Evolutionary conservation across 805 yeast genomes (phyloP), one percentile per base, ranked within the genome.

Genomic region (Saturnispora mendoncae): DNA sequence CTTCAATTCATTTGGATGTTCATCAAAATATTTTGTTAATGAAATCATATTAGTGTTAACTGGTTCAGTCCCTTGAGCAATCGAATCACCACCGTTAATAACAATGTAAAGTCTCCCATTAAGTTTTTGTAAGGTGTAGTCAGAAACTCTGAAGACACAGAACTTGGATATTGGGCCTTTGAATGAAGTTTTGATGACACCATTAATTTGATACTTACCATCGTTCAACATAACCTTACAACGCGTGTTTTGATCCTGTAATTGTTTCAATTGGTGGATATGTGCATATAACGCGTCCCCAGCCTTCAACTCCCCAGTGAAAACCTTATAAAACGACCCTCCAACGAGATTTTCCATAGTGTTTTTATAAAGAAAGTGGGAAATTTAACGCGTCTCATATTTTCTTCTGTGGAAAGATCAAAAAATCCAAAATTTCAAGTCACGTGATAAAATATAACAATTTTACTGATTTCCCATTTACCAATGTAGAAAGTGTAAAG

Each of bases 1-100:
- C 15, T 40, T 40, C 24, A 40, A 19, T 21, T 34, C 35, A 28
- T 70, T 72, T 3, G 84, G 82, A 57, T 80, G 77, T 13, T 64
- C 66, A 29, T 62, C 67, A 49, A 76, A 74, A 54, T 79, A 80
- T 17, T 69, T 71, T 54, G 80, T 86, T 30, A 80, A 34, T 34
- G 45, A 50, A 20, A 43, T 46, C 24, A 46, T 51, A 29, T 38
- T 29, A 21, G 43, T 41, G 27, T 38, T 43, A 4, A 20, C 14
- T 12, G 51, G 47, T 35, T 55, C 68, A 57, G 49, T 64, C 59
- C 53, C 70, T 46, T 43, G 65, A 45, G 27, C 69, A 63, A 52
- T 51, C 17, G 53, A 57, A 27, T 50, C 52, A 4, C 56, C 57
- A 6, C 48, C 44, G 20, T 57, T 55, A 31, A 60, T 47, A 9